Evolutionary conservation across 192 early-diverging fungal species (phyloP), one percentile per base, ranked within the genome.

Genomic region (Backusella parvicylindrica): DNA sequence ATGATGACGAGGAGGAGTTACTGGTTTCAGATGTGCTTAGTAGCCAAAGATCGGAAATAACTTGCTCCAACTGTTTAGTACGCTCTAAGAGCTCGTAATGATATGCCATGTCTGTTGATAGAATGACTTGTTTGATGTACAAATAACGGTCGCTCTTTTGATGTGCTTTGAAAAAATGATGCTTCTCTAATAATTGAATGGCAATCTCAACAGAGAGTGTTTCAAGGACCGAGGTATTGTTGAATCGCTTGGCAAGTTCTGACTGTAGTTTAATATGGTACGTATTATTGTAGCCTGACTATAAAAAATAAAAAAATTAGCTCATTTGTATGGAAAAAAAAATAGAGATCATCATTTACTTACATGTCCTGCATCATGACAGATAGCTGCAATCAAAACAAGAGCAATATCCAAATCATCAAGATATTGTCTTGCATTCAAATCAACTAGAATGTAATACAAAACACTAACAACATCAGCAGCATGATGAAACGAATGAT

Each of bases 401-500:
- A 88, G 86, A 12, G 91, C 89, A 72, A 92, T 87, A 68, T 96
- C 94, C 23, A 90, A 85, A 16, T 86, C 81, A 15, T 87, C 86
- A 7, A 95, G 76, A 66, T 93, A 92, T 18, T 90, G 84, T 1
- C 83, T 81, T 0, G 91, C 87, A 31, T 86, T 87, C 80, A 96
- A 81, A 64, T 95, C 88, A n/a, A 78, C 81, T 13, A 96, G 82
- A 70, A 93, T 89, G 70, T 92, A 92, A 78, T 90, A 93, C 8
- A 96, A 85, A 74, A 95, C 90, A 53, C 89, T 90, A 1, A 91
- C 89, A 5, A 97, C 94, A 83, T 97, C 95, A 2, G 93, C 88
- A 18, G 94, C 95, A 73, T 97, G 95, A 77, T 92, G 91, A 75
- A 95, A 97, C 8, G 93, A 94, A 81, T 97, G 95, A 73, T 97